phyloP scores from a whole-genome alignment of 352 stramenopile species.

The Globisporangium nagaii region DNA sequence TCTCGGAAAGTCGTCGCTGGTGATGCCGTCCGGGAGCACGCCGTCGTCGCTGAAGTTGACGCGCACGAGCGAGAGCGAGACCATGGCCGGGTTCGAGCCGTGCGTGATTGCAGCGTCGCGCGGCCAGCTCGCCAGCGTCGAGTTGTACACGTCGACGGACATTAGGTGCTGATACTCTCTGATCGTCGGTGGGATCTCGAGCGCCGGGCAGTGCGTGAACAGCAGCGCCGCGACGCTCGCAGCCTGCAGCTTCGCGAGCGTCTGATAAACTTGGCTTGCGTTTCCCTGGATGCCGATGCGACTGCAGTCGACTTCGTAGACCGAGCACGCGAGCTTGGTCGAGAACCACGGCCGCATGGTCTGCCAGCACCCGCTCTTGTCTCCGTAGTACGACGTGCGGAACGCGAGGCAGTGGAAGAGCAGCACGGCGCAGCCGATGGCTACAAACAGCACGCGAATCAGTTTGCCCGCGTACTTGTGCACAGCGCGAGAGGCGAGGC shows the following conservation, averaged over 20 bases:
- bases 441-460: conserved; percentile 16
- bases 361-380: conserved; percentile 17
- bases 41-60: conserved; percentile 39
- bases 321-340: conserved; percentile 23
- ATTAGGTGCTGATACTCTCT: conserved; percentile 31
- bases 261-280: conserved; percentile 1
- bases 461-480: conserved; percentile 24
- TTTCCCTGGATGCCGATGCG: conserved; percentile 1
- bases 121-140: conserved; percentile 32
- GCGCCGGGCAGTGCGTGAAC: conserved; percentile 36
- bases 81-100: conserved; percentile 26
- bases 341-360: conserved; percentile 24
- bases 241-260: conserved; percentile 20
- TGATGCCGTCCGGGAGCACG: conserved; percentile 30
- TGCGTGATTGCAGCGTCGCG: conserved; percentile 32
- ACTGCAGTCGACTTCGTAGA: conserved; percentile 35
- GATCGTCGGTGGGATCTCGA: conserved; percentile 28
- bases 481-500: background rate
- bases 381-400: conserved; percentile 10
- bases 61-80: conserved; percentile 23
- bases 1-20: conserved; percentile 2
- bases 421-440: conserved; percentile 2
- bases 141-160: conserved; percentile 53
- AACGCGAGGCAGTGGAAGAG: conserved; percentile 14
- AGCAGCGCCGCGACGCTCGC: conserved; percentile 27